These are phyloP conservation scores for Melaleuca alternifolia DNA, from an alignment of 345 rosid species.

Conservation along the genomic window DNA sequence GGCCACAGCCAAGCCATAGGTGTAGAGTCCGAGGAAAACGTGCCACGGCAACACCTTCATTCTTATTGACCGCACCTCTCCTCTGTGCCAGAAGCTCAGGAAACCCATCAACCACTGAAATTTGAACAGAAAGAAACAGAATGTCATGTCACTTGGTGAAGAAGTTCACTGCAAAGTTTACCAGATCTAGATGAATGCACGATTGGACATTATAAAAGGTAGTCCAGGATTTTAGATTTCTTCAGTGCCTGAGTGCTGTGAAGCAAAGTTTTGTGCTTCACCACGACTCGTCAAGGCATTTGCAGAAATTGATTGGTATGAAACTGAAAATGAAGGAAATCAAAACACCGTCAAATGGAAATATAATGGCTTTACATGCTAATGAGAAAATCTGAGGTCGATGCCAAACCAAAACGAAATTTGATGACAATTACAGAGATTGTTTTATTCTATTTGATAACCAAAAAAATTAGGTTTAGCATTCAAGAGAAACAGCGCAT, in stretches of 20 bases:
- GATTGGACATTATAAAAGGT: neutral
- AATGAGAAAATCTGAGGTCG: neutral
- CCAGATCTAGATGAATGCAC: neutral
- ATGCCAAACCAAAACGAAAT: neutral
- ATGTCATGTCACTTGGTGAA: neutral
- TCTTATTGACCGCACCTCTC: constrained; percentile 49
- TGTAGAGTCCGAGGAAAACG: constrained; percentile 76
- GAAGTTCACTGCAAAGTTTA: neutral
- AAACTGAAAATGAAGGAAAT: neutral
- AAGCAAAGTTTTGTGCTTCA: neutral
- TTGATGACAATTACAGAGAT: neutral
- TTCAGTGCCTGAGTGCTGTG: neutral
- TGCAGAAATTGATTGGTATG: neutral
- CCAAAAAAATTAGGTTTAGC: neutral
- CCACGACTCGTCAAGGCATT: neutral
- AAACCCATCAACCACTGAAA: constrained; percentile 87
- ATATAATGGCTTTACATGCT: neutral
- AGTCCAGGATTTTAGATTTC: neutral
- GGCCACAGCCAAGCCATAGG: constrained; percentile 72
- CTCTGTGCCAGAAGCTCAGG: constrained; percentile 81
- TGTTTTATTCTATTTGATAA: neutral
- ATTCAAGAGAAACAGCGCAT: neutral
- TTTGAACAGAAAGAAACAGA: neutral
- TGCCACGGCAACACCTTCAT: constrained; percentile 79
- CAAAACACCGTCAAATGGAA: neutral